Base-by-base conservation (phyloP, 2,329 filamentous ascomycete genomes). In the Exophiala xenobiotica region DNA sequence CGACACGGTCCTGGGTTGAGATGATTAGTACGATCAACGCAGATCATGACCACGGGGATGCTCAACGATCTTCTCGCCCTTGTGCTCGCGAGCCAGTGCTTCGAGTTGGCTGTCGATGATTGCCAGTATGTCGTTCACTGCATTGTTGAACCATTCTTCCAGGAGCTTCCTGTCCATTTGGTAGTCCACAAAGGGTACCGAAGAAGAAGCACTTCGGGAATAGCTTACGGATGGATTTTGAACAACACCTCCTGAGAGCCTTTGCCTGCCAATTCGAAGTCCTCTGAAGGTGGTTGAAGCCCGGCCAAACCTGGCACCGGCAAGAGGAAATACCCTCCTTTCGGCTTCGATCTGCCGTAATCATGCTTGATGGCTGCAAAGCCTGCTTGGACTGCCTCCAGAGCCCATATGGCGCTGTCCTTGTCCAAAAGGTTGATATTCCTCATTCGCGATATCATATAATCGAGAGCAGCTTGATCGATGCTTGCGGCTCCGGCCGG, bases 71-170 rank as follows among this genome's bases (percentile, higher is more conserved):
- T 35, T 35, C 31, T 35, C 31, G 12, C 31, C 31, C 31, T 35
- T 35, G 31, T 35, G 31, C 18, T 35, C 31, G n/a, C 31, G 8
- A 35, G 31, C 31, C 31, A 35, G 3, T 35, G 31, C 31, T 8
- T 35, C 31, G n/a, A 35, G 31, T 35, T 35, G 31, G 18, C 31
- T 35, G 31, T 35, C 31, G 31, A 35, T 35, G n/a, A 35, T 35
- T 14, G 31, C 31, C 9, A 35, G 31, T 14, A 35, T 35, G 31
- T 35, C 31, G 12, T 35, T 35, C n/a, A 35, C 31, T 5, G 31
- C 31, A 14, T 12, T 14, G 31, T 35, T 35, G 31, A 35, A 35
- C 31, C 31, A 35, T 4, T 35, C 31, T 35, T 35, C 31, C 4
- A 35, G 31, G 2, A 35, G 31, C 9, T 35, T 35, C 18, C 31